Evolutionary conservation across 768 basidiomycete genomes (phyloP), one percentile per base, ranked within the genome.

Genomic region (Coprinellus micaceus): DNA sequence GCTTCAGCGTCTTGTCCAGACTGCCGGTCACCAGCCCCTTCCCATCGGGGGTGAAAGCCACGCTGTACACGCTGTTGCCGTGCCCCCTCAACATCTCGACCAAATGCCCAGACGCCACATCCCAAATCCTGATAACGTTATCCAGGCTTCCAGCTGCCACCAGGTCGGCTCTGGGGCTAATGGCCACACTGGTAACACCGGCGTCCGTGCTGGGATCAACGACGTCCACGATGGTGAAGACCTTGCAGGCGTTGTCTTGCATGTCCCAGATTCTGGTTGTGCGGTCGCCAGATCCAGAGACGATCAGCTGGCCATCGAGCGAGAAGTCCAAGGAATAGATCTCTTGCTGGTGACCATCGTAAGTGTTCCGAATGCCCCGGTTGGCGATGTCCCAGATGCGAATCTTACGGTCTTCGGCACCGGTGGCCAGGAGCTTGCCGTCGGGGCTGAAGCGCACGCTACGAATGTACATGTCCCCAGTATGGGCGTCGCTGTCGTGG

Each of bases 311-410:
- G 6, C 94, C 94, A 62, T 94, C 90, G n/a, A 78, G 72, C 1
- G 91, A 91, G 71, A 94, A 96, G 69, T 91, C 92, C 60, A 97
- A 85, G 1, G 93, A 92, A 71, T 96, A 96, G 65, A 97, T 94
- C 66, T 96, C 94, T 66, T 93, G 90, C 64, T 85, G 84, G 72
- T 97, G 94, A 4, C 94, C 94, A 61, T 89, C 85, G 63, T 95
- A 92, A 10, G 90, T 75, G 59, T 82, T 86, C 54, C 86, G 82
- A 66, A 95, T 91, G 36, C 82, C 82, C 63, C 87, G 86, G 64
- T 84, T 86, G 45, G 79, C 79, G 61, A 97, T 91, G 64, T 95
- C 92, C 94, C 94, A 97, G 63, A 97, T 92, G 89, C 96, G 78
- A 64, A 98, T 93, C 66, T 89, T 86, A 58, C 89, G 83, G 73